Percentiles rank a stretch among this genome's conserved stretches.
Conservation (phyloP, 1,284 basidiomycete species). For the Tremellales sp. region DNA sequence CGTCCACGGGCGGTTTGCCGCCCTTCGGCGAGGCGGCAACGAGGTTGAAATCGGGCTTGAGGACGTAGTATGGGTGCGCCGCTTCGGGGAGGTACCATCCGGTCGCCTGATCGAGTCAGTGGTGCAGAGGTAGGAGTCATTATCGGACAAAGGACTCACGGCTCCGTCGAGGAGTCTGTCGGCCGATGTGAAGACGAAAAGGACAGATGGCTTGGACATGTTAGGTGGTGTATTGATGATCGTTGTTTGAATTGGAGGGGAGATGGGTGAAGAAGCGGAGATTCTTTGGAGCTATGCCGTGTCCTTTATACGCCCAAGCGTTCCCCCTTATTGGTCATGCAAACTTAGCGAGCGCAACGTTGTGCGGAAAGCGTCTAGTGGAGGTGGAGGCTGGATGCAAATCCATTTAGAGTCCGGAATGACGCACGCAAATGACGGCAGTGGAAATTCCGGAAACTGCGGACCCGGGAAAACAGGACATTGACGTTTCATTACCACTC, state of each 20-base stretch:
- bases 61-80: constrained; percentile 73
- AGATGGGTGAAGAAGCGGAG: background rate
- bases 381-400: too few species aligned
- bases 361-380: too few species aligned
- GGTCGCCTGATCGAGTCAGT: constrained; percentile 29
- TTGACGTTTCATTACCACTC: too few species aligned
- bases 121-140: background rate
- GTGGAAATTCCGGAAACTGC: too few species aligned
- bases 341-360: too few species aligned
- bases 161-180: constrained; percentile 56
- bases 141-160: constrained; percentile 22
- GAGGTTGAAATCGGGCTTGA: constrained; percentile 59
- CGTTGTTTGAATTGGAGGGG: background rate
- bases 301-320: too few species aligned
- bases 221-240: background rate
- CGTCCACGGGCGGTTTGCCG: constrained; percentile 68
- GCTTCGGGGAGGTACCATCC: constrained; percentile 71
- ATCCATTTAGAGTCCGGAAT: too few species aligned
- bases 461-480: too few species aligned
- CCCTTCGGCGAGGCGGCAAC: constrained; percentile 69
- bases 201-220: constrained; percentile 47
- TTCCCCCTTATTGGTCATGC: too few species aligned
- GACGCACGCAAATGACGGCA: too few species aligned
- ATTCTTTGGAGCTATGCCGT: background rate
- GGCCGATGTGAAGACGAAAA: constrained; percentile 72